phyloP scores from a whole-genome alignment of 306 rosid genomes.

The Datisca glomerata region DNA sequence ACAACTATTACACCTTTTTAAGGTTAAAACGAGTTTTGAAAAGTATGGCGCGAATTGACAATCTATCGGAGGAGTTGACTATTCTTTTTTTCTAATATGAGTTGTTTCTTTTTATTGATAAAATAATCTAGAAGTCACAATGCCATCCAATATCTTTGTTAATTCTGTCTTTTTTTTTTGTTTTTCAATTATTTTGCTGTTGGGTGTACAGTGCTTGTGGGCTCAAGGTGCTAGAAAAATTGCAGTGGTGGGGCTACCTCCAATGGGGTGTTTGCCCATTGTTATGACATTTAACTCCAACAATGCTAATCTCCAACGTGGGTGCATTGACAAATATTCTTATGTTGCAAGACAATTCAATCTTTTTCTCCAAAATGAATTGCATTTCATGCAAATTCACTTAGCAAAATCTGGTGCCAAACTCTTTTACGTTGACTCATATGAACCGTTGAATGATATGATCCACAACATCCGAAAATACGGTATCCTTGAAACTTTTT shows the following conservation, averaged over 20 bases:
- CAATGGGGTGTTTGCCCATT: constrained; percentile 60
- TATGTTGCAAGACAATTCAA: constrained; percentile 41
- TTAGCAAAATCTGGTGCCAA: constrained; percentile 14
- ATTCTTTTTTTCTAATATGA: too few species aligned
- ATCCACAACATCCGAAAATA: constrained; percentile 18
- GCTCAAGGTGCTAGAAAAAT: constrained; percentile 48
- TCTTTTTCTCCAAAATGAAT: constrained; percentile 38
- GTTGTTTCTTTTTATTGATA: too few species aligned
- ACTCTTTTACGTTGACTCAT: constrained; percentile 38
- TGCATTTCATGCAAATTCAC: constrained; percentile 16
- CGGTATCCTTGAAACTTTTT: too few species aligned
- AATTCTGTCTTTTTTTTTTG: neutral
- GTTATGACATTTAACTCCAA: constrained; percentile 33
- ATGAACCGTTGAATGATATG: constrained; percentile 29
- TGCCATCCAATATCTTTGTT: neutral
- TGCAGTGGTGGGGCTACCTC: constrained; percentile 44
- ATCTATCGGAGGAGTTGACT: too few species aligned
- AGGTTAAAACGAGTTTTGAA: too few species aligned
- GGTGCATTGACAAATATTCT: constrained; percentile 32
- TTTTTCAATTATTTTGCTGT: neutral
- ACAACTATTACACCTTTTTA: too few species aligned
- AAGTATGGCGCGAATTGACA: too few species aligned
- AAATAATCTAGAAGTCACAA: too few species aligned
- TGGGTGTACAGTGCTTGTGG: constrained; percentile 24
- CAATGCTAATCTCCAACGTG: constrained; percentile 14